A percentile compares a stretch with the other conserved stretches of the same genome.
Conservation (phyloP, 2,329 filamentous ascomycete species). For the Fusarium sp. region DNA sequence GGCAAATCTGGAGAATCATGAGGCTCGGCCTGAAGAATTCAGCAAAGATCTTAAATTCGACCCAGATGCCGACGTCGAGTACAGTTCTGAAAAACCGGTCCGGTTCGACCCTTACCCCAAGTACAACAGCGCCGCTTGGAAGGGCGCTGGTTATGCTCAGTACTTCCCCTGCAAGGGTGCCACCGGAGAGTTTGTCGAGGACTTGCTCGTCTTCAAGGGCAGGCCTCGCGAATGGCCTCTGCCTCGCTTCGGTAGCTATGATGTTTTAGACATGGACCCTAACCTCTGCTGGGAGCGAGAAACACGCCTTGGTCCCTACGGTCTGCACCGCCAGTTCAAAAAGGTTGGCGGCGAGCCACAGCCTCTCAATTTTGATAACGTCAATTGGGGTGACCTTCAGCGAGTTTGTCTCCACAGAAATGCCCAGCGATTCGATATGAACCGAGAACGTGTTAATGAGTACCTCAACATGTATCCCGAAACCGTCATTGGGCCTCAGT, state of each 20-base stretch:
- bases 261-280: slow-evolving; percentile 71
- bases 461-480: slow-evolving; percentile 61
- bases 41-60: slow-evolving; percentile 52
- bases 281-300: slow-evolving; percentile 78
- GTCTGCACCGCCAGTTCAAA: slow-evolving; percentile 65
- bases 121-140: slow-evolving; percentile 76
- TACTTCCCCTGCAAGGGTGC: slow-evolving; percentile 77
- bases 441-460: slow-evolving; percentile 59
- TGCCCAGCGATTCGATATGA: slow-evolving; percentile 71
- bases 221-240: slow-evolving; percentile 71
- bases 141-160: slow-evolving; percentile 66
- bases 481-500: slow-evolving; percentile 42
- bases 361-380: slow-evolving; percentile 71
- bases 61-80: slow-evolving; percentile 55
- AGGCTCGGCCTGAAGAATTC: slow-evolving; percentile 54
- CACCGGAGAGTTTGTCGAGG: slow-evolving; percentile 70
- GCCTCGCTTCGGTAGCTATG: slow-evolving; percentile 74
- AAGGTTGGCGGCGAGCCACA: slow-evolving; percentile 58
- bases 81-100: slow-evolving; percentile 64
- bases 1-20: slow-evolving; percentile 60
- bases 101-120: slow-evolving; percentile 80
- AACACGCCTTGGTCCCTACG: slow-evolving; percentile 78
- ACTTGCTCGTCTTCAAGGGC: slow-evolving; percentile 76
- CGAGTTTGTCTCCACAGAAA: slow-evolving; percentile 76
- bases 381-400: slow-evolving; percentile 81